A percentile compares a stretch with the other conserved stretches of the same genome.
Conservation (phyloP, 1,139 yeast genomes). For the Lodderomyces pseudojiufengensis region DNA sequence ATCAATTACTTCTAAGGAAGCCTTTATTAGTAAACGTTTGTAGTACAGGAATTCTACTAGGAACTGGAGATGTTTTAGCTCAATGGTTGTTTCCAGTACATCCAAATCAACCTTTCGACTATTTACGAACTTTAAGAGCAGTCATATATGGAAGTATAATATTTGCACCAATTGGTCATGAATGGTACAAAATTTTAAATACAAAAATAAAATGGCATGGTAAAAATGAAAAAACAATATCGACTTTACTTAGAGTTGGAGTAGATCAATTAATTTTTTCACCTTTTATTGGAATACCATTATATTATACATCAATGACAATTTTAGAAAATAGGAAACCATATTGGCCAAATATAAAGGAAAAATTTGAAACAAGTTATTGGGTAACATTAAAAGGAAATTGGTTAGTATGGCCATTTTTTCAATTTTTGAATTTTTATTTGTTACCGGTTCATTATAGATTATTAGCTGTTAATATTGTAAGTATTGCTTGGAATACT, state of each 20-base stretch:
- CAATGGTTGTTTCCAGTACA: conserved; percentile 27
- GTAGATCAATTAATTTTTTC: conserved; percentile 77
- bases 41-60: conserved; percentile 40
- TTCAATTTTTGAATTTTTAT: conserved; percentile 70
- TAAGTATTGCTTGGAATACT: conserved; percentile 84
- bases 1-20: conserved; percentile 25
- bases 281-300: conserved; percentile 64
- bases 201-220: conserved; percentile 16
- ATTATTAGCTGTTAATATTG: conserved; percentile 62
- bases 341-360: conserved; percentile 23
- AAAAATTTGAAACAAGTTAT: conserved; percentile 48
- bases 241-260: conserved; percentile 48
- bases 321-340: conserved; percentile 47
- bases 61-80: conserved; percentile 41
- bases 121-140: conserved; percentile 31
- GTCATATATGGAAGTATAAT: conserved; percentile 33
- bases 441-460: conserved; percentile 69
- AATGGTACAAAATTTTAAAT: conserved; percentile 36
- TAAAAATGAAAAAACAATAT: conserved; percentile 10
- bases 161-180: conserved; percentile 43
- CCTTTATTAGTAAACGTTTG: conserved; percentile 37
- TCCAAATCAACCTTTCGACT: conserved; percentile 23
- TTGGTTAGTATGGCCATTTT: conserved; percentile 86
- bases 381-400: conserved; percentile 61
- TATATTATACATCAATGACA: conserved; percentile 68